phyloP scores from a whole-genome alignment of 163 green algal genomes.

The Prototheca stagnorum region DNA sequence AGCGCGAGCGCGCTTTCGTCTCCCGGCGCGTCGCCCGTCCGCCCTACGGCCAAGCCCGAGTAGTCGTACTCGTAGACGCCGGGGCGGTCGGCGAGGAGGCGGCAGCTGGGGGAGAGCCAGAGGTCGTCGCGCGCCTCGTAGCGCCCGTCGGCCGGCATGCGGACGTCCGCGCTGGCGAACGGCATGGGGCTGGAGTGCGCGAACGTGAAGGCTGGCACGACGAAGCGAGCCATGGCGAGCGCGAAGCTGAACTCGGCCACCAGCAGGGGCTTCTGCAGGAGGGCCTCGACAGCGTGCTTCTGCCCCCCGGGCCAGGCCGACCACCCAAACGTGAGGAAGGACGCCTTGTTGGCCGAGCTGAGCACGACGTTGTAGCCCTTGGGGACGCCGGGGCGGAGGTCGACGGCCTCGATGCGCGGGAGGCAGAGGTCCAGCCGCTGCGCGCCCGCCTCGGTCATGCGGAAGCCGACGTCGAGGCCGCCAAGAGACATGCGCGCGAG shows the following conservation, averaged over 20 bases:
- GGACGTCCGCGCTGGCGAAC: conserved; percentile 32
- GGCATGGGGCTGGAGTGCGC: conserved; percentile 24
- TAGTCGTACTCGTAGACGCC: conserved; percentile 33
- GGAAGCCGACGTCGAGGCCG: conserved; percentile 48
- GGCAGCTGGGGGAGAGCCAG: conserved; percentile 57
- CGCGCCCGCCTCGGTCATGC: conserved; percentile 20
- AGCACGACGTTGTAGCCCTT: conserved; percentile 48
- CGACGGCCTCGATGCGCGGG: conserved; percentile 45
- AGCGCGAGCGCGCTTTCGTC: no score
- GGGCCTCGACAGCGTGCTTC: conserved; percentile 27
- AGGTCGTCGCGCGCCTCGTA: conserved; percentile 26
- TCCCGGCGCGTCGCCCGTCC: no score
- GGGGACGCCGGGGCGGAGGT: conserved; percentile 48
- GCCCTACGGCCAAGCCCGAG: no score
- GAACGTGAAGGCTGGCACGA: conserved; percentile 32
- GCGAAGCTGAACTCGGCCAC: conserved; percentile 64
- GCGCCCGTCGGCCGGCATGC: conserved; percentile 10
- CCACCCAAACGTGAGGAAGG: conserved; percentile 20
- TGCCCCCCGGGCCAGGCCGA: conserved; percentile 3
- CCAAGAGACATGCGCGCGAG: conserved; percentile 24
- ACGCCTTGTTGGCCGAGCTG: conserved; percentile 31
- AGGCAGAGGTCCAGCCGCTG: conserved; percentile 50
- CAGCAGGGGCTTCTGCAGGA: conserved; percentile 57
- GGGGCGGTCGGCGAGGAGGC: conserved; percentile 60
- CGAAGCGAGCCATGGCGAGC: conserved; percentile 50